Evolutionary conservation across 2,329 filamentous ascomycete species (phyloP).

Genomic region (Westerdykella sp.): DNA sequence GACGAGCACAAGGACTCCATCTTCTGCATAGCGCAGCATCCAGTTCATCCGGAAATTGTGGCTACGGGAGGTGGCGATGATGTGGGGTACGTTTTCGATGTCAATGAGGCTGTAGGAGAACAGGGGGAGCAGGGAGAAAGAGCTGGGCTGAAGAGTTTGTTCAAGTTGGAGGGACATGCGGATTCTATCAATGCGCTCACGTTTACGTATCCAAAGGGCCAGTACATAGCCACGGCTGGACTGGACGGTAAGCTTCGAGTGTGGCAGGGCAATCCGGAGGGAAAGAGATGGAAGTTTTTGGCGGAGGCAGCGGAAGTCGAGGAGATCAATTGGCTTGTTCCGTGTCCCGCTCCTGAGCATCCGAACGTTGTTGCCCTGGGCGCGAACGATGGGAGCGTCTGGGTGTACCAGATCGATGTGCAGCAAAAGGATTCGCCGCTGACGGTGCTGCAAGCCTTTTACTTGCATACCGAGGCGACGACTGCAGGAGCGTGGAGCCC

Average conservation of each 20-base stretch:
- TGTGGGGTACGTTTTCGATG: constrained; percentile 79
- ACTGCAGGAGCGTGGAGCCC: constrained; percentile 89
- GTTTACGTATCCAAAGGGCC: constrained; percentile 77
- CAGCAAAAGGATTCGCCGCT: constrained; percentile 57
- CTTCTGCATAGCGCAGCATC: constrained; percentile 93
- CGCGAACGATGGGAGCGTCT: constrained; percentile 84
- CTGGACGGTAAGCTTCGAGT: constrained; percentile 76
- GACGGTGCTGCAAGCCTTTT: constrained; percentile 84
- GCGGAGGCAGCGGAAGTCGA: constrained; percentile 83
- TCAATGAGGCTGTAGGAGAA: constrained; percentile 55
- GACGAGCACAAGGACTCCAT: constrained; percentile 85
- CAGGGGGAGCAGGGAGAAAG: constrained; percentile 42
- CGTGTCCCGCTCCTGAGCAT: constrained; percentile 65
- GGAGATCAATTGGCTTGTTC: constrained; percentile 83
- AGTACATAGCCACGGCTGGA: constrained; percentile 80
- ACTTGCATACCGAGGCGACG: constrained; percentile 77
- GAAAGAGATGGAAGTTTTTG: constrained; percentile 58
- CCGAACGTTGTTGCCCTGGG: constrained; percentile 82
- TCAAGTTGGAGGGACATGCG: constrained; percentile 78
- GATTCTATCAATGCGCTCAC: constrained; percentile 83
- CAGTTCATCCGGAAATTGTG: constrained; percentile 67
- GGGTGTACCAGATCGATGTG: constrained; percentile 84
- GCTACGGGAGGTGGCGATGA: constrained; percentile 86
- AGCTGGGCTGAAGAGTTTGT: constrained; percentile 59
- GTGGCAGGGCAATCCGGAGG: constrained; percentile 52